Evolutionary conservation across 2,329 filamentous ascomycete species (phyloP).

Genomic region (Sporothrix humicola): DNA sequence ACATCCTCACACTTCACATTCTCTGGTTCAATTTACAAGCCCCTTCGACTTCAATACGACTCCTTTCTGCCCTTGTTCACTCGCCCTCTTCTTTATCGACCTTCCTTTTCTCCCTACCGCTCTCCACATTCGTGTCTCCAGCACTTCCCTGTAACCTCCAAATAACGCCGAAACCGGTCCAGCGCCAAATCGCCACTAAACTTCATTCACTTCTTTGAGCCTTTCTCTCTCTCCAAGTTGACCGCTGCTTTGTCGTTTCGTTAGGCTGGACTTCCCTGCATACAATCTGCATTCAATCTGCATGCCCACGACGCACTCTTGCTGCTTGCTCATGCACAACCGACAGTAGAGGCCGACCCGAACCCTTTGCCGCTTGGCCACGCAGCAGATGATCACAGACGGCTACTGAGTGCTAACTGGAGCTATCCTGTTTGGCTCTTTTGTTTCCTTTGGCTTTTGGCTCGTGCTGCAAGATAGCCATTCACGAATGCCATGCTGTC

Average conservation of each 20-base stretch:
- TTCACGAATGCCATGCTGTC: background rate
- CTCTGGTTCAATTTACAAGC: background rate
- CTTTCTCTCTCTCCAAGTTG: background rate
- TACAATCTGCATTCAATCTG: slow-evolving; percentile 10
- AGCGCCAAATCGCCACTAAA: slow-evolving; percentile 25
- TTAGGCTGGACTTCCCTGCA: slow-evolving; percentile 27
- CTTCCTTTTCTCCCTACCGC: slow-evolving; percentile 10
- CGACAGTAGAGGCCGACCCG: slow-evolving; percentile 13
- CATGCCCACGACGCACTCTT: slow-evolving; percentile 5
- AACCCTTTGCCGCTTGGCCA: background rate
- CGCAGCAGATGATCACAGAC: background rate
- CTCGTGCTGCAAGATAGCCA: background rate
- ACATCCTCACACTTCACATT: slow-evolving; percentile 1
- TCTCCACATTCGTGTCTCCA: slow-evolving; percentile 8
- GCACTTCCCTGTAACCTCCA: background rate
- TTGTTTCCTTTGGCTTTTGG: background rate
- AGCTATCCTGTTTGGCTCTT: background rate
- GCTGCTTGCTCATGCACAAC: slow-evolving; percentile 16
- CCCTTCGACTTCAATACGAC: background rate
- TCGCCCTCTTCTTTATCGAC: background rate
- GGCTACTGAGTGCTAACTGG: background rate
- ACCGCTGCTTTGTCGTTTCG: slow-evolving; percentile 30
- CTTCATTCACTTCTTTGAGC: background rate
- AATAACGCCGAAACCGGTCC: slow-evolving; percentile 26
- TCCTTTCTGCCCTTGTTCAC: background rate